A percentile compares a stretch with the other conserved stretches of the same genome.
Conservation (phyloP, 2,329 filamentous ascomycete species). For the Neofusicoccum kwambonambiense region DNA sequence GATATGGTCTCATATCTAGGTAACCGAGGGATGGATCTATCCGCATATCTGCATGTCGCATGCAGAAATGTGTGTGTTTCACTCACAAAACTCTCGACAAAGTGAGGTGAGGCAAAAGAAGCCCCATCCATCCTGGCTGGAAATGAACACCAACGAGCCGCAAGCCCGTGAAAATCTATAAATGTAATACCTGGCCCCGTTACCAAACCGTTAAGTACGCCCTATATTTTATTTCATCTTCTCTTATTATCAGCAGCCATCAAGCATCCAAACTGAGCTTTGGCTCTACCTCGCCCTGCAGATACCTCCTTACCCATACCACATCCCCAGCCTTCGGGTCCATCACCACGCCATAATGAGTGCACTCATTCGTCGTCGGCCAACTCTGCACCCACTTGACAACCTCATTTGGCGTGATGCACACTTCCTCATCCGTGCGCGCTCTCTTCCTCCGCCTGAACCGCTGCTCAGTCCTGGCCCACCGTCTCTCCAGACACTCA, state of each 20-base stretch:
- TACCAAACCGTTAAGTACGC: too few species aligned
- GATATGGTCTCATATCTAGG: background rate
- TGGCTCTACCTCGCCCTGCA: background rate
- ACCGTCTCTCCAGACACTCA: constrained; percentile 31
- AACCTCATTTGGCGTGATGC: constrained; percentile 37
- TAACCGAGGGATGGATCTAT: too few species aligned
- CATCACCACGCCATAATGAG: constrained; percentile 59
- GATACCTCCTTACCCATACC: constrained; percentile 40
- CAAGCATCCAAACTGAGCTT: background rate
- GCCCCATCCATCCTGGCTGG: too few species aligned
- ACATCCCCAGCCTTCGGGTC: constrained; percentile 52
- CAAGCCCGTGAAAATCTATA: too few species aligned
- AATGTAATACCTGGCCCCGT: too few species aligned
- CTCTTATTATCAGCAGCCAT: too few species aligned
- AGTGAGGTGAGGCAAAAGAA: too few species aligned
- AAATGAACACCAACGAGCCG: too few species aligned
- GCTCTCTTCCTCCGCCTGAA: background rate
- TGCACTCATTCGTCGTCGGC: constrained; percentile 57
- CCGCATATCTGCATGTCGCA: too few species aligned
- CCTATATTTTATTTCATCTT: too few species aligned
- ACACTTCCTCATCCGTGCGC: constrained; percentile 26
- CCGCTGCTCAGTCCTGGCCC: constrained; percentile 22
- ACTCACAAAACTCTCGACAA: too few species aligned
- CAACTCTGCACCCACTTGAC: constrained; percentile 51
- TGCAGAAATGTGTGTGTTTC: too few species aligned